These are phyloP conservation scores for Cokeromyces recurvatus DNA, from an alignment of 371 early-diverging fungal genomes.

Conservation along the genomic window DNA sequence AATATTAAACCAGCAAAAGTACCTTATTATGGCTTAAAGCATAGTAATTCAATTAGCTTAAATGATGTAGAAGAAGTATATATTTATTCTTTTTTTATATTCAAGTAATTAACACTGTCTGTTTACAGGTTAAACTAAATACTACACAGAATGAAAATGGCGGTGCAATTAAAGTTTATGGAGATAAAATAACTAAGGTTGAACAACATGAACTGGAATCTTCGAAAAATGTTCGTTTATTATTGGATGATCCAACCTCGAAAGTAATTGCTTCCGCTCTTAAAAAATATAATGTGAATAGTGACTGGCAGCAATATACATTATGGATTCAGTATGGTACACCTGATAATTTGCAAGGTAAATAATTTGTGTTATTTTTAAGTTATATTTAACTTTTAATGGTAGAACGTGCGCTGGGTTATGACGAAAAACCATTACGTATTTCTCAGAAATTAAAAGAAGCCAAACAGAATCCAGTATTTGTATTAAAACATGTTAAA, in stretches of 20 bases:
- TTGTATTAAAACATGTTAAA: conserved; percentile 73
- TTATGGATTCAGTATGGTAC: conserved; percentile 71
- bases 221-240: conserved; percentile 84
- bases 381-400: neutral
- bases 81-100: too few species aligned
- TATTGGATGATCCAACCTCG: conserved; percentile 77
- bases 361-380: conserved; percentile 7
- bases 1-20: conserved; percentile 2
- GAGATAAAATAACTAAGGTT: conserved; percentile 61
- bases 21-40: too few species aligned
- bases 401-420: conserved; percentile 69
- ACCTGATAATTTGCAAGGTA: conserved; percentile 39
- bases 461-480: conserved; percentile 69
- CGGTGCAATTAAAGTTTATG: conserved; percentile 74
- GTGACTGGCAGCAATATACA: conserved; percentile 85
- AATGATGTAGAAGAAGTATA: too few species aligned
- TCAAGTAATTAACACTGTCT: too few species aligned
- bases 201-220: conserved; percentile 64
- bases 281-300: conserved; percentile 86
- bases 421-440: conserved; percentile 80
- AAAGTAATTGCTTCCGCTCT: conserved; percentile 84
- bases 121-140: too few species aligned
- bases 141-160: too few species aligned
- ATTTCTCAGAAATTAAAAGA: conserved; percentile 79
- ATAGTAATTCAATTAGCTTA: too few species aligned